These are phyloP conservation scores for Ambrosia hybrid DNA, from an alignment of 140 eudicot genomes.

Conservation along the genomic window DNA sequence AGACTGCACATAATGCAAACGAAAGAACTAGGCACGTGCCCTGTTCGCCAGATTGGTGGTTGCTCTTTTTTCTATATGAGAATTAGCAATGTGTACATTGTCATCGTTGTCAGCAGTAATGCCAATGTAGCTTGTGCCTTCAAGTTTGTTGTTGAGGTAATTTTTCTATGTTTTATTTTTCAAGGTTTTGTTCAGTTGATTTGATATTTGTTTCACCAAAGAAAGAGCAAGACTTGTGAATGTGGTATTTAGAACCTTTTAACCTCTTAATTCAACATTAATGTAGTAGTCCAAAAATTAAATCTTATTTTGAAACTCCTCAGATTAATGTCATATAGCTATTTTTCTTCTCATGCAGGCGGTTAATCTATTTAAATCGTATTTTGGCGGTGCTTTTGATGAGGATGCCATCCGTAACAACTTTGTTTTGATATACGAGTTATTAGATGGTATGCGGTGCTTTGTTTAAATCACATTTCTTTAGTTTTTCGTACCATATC, in stretches of 20 bases:
- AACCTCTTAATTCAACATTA: not conserved
- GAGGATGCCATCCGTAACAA: too few relatives aligned
- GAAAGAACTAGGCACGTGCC: slow-evolving; percentile 92
- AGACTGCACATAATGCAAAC: slow-evolving; percentile 97
- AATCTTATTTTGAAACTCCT: too few relatives aligned
- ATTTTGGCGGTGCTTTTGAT: too few relatives aligned
- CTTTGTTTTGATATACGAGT: too few relatives aligned
- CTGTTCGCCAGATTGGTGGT: too few relatives aligned
- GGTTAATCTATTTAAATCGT: too few relatives aligned
- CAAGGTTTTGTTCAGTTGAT: not conserved
- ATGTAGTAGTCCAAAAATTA: not conserved
- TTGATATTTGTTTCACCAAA: not conserved
- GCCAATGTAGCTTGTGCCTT: slow-evolving; percentile 98
- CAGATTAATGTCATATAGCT: not conserved
- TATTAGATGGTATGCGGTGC: slow-evolving; percentile 69
- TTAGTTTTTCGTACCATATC: not conserved
- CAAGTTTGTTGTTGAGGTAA: slow-evolving; percentile 98
- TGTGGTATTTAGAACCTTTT: slow-evolving; percentile 6
- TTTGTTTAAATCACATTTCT: not conserved
- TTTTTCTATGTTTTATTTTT: not conserved
- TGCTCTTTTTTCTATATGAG: slow-evolving; percentile 98
- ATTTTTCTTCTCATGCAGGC: too few relatives aligned
- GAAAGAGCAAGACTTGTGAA: not conserved
- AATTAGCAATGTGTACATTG: slow-evolving; percentile 96
- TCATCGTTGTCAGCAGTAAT: slow-evolving; percentile 96